Conservation (phyloP, 106 monocot species). For the Phalaenopsis aphrodite region DNA sequence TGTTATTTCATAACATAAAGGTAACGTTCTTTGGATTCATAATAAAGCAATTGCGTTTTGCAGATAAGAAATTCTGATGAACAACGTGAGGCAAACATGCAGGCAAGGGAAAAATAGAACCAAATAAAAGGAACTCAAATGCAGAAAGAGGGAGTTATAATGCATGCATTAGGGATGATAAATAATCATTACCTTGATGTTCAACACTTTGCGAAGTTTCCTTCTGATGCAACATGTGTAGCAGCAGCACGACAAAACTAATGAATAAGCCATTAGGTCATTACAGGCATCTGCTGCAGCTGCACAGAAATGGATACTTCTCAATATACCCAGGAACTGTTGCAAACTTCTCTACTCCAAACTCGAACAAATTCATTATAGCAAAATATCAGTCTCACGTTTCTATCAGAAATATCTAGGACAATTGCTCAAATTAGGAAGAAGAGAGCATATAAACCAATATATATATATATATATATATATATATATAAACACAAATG, state of each 20-base stretch:
- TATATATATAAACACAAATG: neutral
- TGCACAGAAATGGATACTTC: slow-evolving; percentile 16
- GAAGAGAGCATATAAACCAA: neutral
- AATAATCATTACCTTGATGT: slow-evolving; percentile 38
- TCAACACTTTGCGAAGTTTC: slow-evolving; percentile 49
- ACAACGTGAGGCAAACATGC: neutral
- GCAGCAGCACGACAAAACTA: slow-evolving; percentile 90
- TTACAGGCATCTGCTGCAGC: slow-evolving; percentile 83
- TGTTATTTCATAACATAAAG: neutral
- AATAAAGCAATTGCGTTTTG: neutral
- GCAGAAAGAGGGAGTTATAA: neutral
- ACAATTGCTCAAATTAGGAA: neutral
- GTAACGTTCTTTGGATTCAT: neutral
- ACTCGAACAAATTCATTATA: neutral
- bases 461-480: no score
- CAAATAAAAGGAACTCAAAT: neutral
- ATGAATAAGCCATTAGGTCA: slow-evolving; percentile 80
- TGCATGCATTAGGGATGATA: neutral
- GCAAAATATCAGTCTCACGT: neutral
- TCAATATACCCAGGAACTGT: neutral
- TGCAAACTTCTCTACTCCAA: neutral
- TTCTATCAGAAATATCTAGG: neutral
- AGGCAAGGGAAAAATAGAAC: neutral
- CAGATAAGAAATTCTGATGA: neutral
- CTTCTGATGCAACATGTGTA: slow-evolving; percentile 89